Conservation (phyloP, 371 early-diverging fungal genomes). For the Mortierella sp. region DNA sequence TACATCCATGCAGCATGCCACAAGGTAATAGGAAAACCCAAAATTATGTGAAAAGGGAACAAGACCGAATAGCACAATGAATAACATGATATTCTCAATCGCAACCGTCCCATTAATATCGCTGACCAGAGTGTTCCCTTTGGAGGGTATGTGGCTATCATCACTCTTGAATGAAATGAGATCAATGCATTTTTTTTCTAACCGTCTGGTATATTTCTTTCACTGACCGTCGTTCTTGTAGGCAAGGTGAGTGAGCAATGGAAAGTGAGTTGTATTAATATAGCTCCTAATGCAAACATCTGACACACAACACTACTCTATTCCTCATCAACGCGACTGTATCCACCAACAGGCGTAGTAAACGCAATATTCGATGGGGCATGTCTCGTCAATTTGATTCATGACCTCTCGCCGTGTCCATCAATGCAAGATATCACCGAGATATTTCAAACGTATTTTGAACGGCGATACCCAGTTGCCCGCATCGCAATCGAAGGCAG, state of each 20-base stretch:
- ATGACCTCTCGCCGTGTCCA: conserved; percentile 29
- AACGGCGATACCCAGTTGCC: conserved; percentile 48
- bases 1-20: conserved; percentile 36
- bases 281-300: background rate
- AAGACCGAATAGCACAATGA: background rate
- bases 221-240: background rate
- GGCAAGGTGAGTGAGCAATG: conserved; percentile 26
- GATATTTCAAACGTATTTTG: conserved; percentile 46
- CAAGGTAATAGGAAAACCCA: conserved; percentile 32
- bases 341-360: conserved; percentile 30
- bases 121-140: conserved; percentile 46
- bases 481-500: conserved; percentile 52
- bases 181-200: background rate
- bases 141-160: conserved; percentile 37
- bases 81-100: background rate
- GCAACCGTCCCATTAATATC: background rate
- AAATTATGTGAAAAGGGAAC: too few species aligned
- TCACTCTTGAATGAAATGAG: background rate
- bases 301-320: too few species aligned
- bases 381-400: conserved; percentile 46
- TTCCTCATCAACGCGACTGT: background rate
- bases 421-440: conserved; percentile 41
- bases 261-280: background rate
- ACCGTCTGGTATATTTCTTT: background rate
- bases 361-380: conserved; percentile 54